Evolutionary conservation across 2,329 filamentous ascomycete genomes (phyloP).

Genomic region (Annulohypoxylon truncatum): DNA sequence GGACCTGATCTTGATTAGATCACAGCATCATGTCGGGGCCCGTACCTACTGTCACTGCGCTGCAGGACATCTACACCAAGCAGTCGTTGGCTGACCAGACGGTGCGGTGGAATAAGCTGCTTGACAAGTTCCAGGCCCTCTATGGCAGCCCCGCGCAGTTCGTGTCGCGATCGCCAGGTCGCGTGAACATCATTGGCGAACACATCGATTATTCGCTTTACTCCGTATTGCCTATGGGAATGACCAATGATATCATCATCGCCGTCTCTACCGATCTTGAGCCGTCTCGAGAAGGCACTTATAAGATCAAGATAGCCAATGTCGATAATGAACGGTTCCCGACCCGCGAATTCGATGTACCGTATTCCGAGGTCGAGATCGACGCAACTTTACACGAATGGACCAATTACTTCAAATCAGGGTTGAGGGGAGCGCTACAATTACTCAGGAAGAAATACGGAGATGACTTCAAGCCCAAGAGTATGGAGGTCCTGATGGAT

Average conservation of each 20-base stretch:
- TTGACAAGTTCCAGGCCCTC: constrained; percentile 74
- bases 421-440: constrained; percentile 82
- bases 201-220: constrained; percentile 99
- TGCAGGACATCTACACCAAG: constrained; percentile 85
- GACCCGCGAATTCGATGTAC: constrained; percentile 77
- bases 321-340: constrained; percentile 81
- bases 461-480: constrained; percentile 71
- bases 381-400: constrained; percentile 89
- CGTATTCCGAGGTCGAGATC: constrained; percentile 76
- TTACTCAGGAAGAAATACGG: constrained; percentile 76
- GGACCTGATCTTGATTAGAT: constrained; percentile 4
- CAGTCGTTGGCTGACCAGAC: constrained; percentile 75
- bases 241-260: constrained; percentile 89
- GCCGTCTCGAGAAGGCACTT: constrained; percentile 62
- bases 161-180: constrained; percentile 88
- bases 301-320: constrained; percentile 82
- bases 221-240: constrained; percentile 94
- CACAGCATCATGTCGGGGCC: constrained; percentile 61
- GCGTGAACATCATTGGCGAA: constrained; percentile 98
- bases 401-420: constrained; percentile 99
- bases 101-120: constrained; percentile 79
- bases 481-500: constrained; percentile 90
- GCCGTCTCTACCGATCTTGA: constrained; percentile 72
- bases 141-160: constrained; percentile 82
- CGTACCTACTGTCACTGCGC: constrained; percentile 79